These are phyloP conservation scores for Acanthamoeba rhysodes DNA, from an alignment of 208 protist species.

Conservation along the genomic window DNA sequence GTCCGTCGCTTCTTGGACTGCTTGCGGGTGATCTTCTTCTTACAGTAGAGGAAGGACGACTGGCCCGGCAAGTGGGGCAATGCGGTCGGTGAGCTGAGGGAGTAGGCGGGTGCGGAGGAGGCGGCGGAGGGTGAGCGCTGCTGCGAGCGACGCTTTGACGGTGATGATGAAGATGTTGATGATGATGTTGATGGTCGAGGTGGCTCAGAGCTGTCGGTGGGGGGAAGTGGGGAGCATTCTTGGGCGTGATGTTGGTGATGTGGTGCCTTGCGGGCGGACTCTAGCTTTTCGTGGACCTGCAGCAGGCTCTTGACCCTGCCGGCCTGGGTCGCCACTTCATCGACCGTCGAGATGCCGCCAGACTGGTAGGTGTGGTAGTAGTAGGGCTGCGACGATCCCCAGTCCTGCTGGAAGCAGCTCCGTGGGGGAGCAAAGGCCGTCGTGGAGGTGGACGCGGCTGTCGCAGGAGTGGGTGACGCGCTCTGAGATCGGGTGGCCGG, in stretches of 20 bases:
- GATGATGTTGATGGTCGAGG: background rate
- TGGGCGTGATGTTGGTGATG: background rate
- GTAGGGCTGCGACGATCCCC: background rate
- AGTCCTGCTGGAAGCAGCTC: background rate
- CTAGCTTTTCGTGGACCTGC: background rate
- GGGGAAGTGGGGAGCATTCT: no score
- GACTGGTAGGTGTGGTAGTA: background rate
- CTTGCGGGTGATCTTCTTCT: slow-evolving; percentile 13
- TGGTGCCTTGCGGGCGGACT: background rate
- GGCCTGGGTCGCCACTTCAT: background rate
- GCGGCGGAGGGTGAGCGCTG: no score
- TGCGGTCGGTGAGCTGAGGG: background rate
- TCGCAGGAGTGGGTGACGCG: background rate
- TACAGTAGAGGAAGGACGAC: slow-evolving; percentile 32
- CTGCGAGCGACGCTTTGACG: no score
- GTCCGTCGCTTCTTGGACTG: slow-evolving; percentile 5
- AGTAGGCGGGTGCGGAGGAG: background rate
- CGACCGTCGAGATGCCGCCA: background rate
- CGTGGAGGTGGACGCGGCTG: background rate
- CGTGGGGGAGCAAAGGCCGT: background rate
- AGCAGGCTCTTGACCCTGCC: background rate
- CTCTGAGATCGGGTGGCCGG: background rate
- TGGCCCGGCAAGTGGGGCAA: background rate
- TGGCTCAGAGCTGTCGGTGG: background rate
- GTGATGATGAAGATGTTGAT: background rate